Evolutionary conservation across 306 rosid species (phyloP), one percentile per base, ranked within the genome.

Genomic region (Macrotyloma uniflorum): DNA sequence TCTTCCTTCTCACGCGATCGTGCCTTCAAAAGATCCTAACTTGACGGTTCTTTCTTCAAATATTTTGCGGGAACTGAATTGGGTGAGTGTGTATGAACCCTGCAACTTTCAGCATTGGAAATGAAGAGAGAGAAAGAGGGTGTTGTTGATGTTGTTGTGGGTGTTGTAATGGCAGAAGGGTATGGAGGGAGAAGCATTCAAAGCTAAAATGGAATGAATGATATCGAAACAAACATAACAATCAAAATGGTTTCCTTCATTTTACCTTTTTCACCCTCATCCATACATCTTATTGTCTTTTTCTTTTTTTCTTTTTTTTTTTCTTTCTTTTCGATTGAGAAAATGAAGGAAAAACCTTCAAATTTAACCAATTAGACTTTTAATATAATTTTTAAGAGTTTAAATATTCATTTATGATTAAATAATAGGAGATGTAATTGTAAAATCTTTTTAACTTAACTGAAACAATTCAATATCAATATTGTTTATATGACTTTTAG

Each of bases 151-250:
- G 64, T 43, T 67, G 72, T 58, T 19, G 63, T 38, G 20, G 38
- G 23, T 30, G 26, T 53, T 76, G 64, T 64, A 67, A 22, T 65
- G 55, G 18, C 24, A 50, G 24, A 36, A 46, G 46, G 66, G 65
- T 66, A 57, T 65, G 80, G 87, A 78, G 83, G 79, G 83, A 83
- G 89, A 83, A 78, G 70, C 54, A 86, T 83, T 86, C 89, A 86
- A 83, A 83, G 89, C 20, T 70, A 0, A 23, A 82, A 75, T 69
- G 61, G 30, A 33, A 7, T 4, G 20, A 16, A 18, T 53, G 22
- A 55, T 30, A 59, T 59, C 14, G 64, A 58, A 15, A 28, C 35
- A 5, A 13, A 6, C 38, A 26, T 0, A 20, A 4, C 38, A 59
- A 36, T 19, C 18, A 58, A 9, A 63, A 33, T 19, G 45, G 32